phyloP scores from a whole-genome alignment of 2,329 filamentous ascomycete species.

The Aspergillus puulaauensis region DNA sequence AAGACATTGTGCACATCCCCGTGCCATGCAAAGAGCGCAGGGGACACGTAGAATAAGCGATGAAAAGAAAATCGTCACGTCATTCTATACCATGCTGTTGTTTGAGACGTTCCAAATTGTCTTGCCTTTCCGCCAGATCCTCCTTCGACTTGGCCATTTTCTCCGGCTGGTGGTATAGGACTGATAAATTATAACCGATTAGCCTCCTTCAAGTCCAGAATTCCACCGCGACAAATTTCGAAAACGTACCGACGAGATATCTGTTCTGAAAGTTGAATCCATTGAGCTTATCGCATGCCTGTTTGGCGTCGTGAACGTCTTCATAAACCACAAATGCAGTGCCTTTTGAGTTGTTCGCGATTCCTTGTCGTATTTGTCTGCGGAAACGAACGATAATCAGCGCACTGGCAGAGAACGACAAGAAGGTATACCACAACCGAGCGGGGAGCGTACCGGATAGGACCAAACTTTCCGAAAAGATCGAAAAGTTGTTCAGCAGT shows the following conservation, averaged over 20 bases:
- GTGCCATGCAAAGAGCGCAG: constrained; percentile 27
- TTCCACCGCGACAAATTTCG: background rate
- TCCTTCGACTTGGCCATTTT: constrained; percentile 86
- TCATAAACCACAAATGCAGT: constrained; percentile 99
- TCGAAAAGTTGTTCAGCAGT: constrained; percentile 97
- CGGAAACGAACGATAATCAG: constrained; percentile 14
- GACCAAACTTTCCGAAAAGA: constrained; percentile 96
- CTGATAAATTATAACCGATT: constrained; percentile 32
- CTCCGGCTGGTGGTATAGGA: constrained; percentile 74
- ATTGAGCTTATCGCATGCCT: constrained; percentile 98
- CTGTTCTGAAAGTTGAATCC: constrained; percentile 99
- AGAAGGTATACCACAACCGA: constrained; percentile 12
- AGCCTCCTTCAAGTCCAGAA: background rate
- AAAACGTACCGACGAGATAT: constrained; percentile 86
- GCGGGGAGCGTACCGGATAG: constrained; percentile 72
- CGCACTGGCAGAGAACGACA: constrained; percentile 1
- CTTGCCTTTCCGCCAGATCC: constrained; percentile 88
- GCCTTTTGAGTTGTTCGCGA: constrained; percentile 95
- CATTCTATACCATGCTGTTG: constrained; percentile 98
- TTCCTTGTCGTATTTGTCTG: constrained; percentile 97
- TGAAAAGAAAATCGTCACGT: constrained; percentile 41
- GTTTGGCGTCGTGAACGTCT: constrained; percentile 98
- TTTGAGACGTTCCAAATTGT: constrained; percentile 98
- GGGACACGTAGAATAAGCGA: constrained; percentile 32
- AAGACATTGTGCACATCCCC: constrained; percentile 31